These are phyloP conservation scores for Hirschioporus abietinus DNA, from an alignment of 768 basidiomycete genomes.

Conservation along the genomic window DNA sequence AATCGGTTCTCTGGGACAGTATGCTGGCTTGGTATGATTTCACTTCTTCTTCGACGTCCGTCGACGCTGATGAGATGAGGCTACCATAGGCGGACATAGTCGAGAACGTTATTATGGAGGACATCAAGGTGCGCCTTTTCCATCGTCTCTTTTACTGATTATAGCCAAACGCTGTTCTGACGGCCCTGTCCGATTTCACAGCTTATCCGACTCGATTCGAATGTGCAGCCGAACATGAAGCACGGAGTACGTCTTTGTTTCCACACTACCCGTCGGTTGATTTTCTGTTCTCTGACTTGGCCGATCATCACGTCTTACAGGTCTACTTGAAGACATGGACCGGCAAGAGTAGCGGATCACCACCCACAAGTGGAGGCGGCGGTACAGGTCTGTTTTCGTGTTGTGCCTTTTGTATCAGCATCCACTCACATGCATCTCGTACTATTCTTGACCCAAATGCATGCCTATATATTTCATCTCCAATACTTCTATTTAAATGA, in stretches of 20 bases:
- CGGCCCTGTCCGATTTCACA: conserved; percentile 14
- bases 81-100: conserved; percentile 50
- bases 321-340: conserved; percentile 56
- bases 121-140: conserved; percentile 33
- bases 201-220: conserved; percentile 43
- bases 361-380: conserved; percentile 53
- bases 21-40: conserved; percentile 38
- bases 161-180: not conserved
- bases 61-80: not conserved
- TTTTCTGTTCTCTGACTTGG: not conserved
- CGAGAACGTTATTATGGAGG: conserved; percentile 42
- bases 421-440: not conserved
- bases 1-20: conserved; percentile 56
- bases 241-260: conserved; percentile 34
- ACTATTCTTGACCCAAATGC: not conserved
- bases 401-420: conserved; percentile 1
- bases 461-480: not conserved
- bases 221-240: conserved; percentile 51
- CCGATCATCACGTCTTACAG: conserved; percentile 20
- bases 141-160: not conserved
- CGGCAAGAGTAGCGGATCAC: conserved; percentile 42
- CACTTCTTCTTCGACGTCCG: not conserved
- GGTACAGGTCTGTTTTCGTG: conserved; percentile 37
- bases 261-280: not conserved
- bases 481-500: not conserved